Percentiles rank a stretch among this genome's conserved stretches.
Evolutionary conservation across 495 filamentous ascomycete species (phyloP).

Genomic region (Bacidia gigantensis): DNA sequence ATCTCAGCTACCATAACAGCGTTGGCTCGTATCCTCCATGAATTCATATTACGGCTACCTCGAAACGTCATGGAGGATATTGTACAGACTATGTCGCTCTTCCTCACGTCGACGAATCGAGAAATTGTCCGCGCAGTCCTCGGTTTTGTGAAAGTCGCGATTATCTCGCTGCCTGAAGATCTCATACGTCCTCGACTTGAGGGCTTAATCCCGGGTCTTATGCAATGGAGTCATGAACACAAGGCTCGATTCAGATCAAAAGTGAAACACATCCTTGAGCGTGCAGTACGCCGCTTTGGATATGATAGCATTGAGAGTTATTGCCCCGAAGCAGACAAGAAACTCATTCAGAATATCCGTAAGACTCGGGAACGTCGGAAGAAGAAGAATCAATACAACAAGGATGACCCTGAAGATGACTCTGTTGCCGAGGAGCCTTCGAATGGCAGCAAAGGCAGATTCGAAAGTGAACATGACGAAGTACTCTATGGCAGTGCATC

Average conservation of each 20-base stretch:
- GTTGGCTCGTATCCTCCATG: constrained; percentile 77
- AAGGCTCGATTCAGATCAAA: constrained; percentile 90
- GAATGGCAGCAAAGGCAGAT: constrained; percentile 37
- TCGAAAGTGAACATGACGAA: constrained; percentile 89
- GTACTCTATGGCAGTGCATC: constrained; percentile 84
- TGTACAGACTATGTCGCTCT: constrained; percentile 83
- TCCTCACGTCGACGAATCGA: constrained; percentile 85
- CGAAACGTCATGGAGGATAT: constrained; percentile 56
- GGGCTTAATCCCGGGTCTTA: constrained; percentile 69
- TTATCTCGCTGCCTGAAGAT: constrained; percentile 67
- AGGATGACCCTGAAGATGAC: constrained; percentile 26
- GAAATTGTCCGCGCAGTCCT: constrained; percentile 89
- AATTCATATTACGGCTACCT: constrained; percentile 52
- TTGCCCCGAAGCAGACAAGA: constrained; percentile 72
- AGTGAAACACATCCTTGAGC: constrained; percentile 92
- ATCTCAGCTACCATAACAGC: constrained; percentile 88
- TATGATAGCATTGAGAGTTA: constrained; percentile 58
- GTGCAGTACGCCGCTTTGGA: constrained; percentile 83
- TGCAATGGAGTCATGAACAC: constrained; percentile 96
- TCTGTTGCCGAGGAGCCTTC: constrained; percentile 17
- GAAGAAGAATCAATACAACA: constrained; percentile 48
- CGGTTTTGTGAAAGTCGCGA: constrained; percentile 90
- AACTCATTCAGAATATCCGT: constrained; percentile 82
- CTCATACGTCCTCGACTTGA: constrained; percentile 59
- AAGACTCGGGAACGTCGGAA: constrained; percentile 83